Evolutionary conservation across 83 land plant species (phyloP), one percentile per base, ranked within the genome.

Genomic region (Picea abies): DNA sequence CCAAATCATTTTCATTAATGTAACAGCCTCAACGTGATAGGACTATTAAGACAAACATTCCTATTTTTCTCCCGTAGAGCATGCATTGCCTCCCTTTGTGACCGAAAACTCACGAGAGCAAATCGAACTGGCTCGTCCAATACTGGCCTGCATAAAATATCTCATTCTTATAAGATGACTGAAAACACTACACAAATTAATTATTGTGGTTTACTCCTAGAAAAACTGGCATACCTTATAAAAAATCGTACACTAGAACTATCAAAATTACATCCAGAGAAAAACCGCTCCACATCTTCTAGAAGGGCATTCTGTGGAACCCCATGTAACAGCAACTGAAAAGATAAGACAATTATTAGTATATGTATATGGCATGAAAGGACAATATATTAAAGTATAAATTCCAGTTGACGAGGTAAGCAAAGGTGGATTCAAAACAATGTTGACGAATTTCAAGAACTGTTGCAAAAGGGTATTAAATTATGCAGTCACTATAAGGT

Each of bases 221-320:
- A 8, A 52, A 22, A 44, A 14, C 25, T 56, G n/a, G 26, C 52
- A 71, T 22, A 78, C 86, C 87, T 87, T 1, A 25, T 0, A 78
- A 86, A 82, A 10, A 84, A 14, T 11, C 78, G 39, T 22, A 85
- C 60, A 23, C 63, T 71, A 6, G 86, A 78, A 70, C 76, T 10
- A 75, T 77, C 83, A 56, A 26, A 80, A 7, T 90, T 85, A 80
- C 79, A 85, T 58, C 92, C 92, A 56, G 84, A 82, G 6, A 90
- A 72, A 62, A 87, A 88, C 19, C 92, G 90, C 25, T 90, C 92
- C 23, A 90, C 64, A 66, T 90, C 92, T 1, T 88, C 88, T 60
- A 5, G 17, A 19, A 47, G 0, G 17, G 90, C 90, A 76, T 47
- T 84, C 32, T 83, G 82, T 52, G 92, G 92, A 32, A 90, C 3